Evolutionary conservation across 371 early-diverging fungal species (phyloP), one percentile per base, ranked within the genome.

Genomic region (Mortierella sp.): DNA sequence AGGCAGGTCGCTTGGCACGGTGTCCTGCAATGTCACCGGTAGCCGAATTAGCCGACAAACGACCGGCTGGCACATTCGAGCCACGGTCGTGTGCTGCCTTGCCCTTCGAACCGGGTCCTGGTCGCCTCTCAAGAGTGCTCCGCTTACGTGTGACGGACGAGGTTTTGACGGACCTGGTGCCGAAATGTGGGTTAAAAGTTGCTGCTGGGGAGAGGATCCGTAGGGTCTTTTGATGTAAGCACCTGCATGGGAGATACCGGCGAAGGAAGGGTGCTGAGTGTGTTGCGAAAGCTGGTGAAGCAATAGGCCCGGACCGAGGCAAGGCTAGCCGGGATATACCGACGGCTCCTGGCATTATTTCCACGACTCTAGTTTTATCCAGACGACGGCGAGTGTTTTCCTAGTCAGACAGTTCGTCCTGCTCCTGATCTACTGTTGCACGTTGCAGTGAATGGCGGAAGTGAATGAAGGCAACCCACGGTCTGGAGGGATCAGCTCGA

Each of bases 321-420:
- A 29, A 8, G 8, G 53, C 52, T 26, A 70, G 71, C 61, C 75
- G 74, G 4, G 78, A 70, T 64, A 82, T 77, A 22, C 82, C 77
- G n/a, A 82, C 63, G 64, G 74, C 72, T 55, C 82, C 71, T 47
- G 82, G 45, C 82, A 82, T 79, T 48, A 44, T 11, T 44, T n/a
- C 13, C 22, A 22, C 19, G 10, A 39, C 37, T 22, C 61, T 34
- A 61, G 34, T 34, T 61, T 8, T 22, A 37, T 37, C 37, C 14
- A 61, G 61, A 19, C 34, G 22, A 19, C 19, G n/a, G n/a, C n/a
- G n/a, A n/a, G 61, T 61, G 8, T 61, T 1, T 4, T 61, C 29
- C 14, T 50, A 13, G 53, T 53, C 9, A 22, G 61, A 19, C 22
- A 61, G 7, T 61, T n/a, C 24, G 50, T 50, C 22, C 22, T 22